A percentile compares a stretch with the other conserved stretches of the same genome.
These are phyloP conservation scores for Malus hybrid DNA, from an alignment of 331 rosid species.

Conservation along the genomic window DNA sequence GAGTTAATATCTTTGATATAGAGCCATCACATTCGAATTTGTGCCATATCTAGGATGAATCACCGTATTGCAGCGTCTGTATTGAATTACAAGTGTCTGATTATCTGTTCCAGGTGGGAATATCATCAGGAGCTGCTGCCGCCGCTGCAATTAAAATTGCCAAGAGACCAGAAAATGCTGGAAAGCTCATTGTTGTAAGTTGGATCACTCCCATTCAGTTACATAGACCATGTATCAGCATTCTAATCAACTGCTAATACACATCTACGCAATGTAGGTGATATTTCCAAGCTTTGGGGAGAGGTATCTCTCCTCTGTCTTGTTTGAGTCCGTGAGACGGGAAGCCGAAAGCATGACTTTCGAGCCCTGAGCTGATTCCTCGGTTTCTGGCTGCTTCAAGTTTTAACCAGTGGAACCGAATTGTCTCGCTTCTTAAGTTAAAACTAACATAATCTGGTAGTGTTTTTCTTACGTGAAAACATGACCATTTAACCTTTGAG, in stretches of 20 bases:
- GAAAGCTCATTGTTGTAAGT: constrained; percentile 80
- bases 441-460: no score
- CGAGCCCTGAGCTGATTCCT: constrained; percentile 34
- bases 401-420: neutral
- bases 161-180: constrained; percentile 59
- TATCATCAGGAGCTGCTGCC: constrained; percentile 61
- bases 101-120: constrained; percentile 37
- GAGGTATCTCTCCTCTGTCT: constrained; percentile 68
- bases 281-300: constrained; percentile 89
- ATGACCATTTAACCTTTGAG: no score
- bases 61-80: neutral
- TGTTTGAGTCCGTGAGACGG: constrained; percentile 59
- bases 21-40: neutral
- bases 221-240: neutral
- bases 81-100: neutral
- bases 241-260: neutral
- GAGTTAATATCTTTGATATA: neutral
- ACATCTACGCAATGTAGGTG: constrained; percentile 31
- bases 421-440: neutral
- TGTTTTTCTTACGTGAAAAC: no score
- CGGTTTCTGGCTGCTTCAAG: neutral
- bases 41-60: neutral
- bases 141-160: constrained; percentile 63
- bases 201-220: constrained; percentile 9
- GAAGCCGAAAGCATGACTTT: constrained; percentile 71